A percentile compares a stretch with the other conserved stretches of the same genome.
Evolutionary conservation across 495 filamentous ascomycete species (phyloP).

Genomic region (Haplographium delicatum): DNA sequence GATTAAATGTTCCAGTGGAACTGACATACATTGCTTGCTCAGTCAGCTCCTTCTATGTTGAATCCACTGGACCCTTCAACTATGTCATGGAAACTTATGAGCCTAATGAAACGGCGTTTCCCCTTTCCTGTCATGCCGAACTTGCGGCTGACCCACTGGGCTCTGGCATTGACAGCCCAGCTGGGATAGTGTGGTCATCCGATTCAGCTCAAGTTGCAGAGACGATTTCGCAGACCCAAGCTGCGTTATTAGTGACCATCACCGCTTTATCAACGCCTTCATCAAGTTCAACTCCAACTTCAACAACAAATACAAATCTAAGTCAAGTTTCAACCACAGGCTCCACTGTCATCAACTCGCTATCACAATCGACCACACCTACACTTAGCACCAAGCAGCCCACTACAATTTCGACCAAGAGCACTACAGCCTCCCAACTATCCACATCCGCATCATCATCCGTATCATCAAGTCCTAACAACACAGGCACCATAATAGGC

Average conservation of each 20-base stretch:
- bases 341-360: neutral
- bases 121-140: neutral
- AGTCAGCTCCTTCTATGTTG: neutral
- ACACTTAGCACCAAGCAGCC: neutral
- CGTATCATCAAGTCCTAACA: neutral
- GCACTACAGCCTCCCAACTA: neutral
- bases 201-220: neutral
- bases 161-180: neutral
- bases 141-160: neutral
- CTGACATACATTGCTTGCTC: neutral
- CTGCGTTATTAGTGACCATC: neutral
- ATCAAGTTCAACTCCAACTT: neutral
- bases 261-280: neutral
- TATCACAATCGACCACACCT: neutral
- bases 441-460: neutral
- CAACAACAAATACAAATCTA: neutral
- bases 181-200: neutral
- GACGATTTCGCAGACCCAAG: slow-evolving; percentile 1
- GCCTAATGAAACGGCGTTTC: neutral
- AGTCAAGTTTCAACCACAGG: neutral
- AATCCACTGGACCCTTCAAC: neutral
- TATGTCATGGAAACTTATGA: neutral
- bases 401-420: neutral
- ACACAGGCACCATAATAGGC: slow-evolving; percentile 1
- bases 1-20: neutral